A percentile compares a stretch with the other conserved stretches of the same genome.
These are phyloP conservation scores for Rhizopus sp. DNA, from an alignment of 371 early-diverging fungal genomes.

Conservation along the genomic window DNA sequence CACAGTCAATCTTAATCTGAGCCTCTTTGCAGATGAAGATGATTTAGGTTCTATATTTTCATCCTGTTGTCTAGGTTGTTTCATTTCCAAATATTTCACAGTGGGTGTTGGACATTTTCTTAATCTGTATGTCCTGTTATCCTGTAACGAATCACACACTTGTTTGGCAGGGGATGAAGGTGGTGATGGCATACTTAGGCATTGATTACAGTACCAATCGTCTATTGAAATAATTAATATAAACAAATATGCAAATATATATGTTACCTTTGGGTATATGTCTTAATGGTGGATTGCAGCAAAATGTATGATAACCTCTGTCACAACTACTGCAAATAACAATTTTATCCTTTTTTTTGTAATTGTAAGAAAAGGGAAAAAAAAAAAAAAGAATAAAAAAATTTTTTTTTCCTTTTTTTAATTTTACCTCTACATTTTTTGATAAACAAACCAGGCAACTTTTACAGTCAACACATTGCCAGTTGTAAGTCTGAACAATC, in stretches of 20 bases:
- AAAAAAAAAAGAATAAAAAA: slow-evolving; percentile 1
- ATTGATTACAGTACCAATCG: slow-evolving; percentile 43
- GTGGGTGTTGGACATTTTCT: slow-evolving; percentile 22
- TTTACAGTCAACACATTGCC: slow-evolving; percentile 51
- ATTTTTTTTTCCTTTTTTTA: slow-evolving; percentile 4
- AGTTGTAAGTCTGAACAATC: slow-evolving; percentile 42
- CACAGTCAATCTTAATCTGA: slow-evolving; percentile 22
- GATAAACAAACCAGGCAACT: slow-evolving; percentile 40
- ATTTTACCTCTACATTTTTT: slow-evolving; percentile 44
- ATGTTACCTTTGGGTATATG: slow-evolving; percentile 40
- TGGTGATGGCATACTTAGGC: slow-evolving; percentile 37
- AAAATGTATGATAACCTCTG: slow-evolving; percentile 39
- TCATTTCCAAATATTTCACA: slow-evolving; percentile 18
- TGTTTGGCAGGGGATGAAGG: neutral
- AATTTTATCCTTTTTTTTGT: slow-evolving; percentile 27
- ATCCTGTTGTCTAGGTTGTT: slow-evolving; percentile 5
- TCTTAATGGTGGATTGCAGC: slow-evolving; percentile 32
- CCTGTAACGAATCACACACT: slow-evolving; percentile 3
- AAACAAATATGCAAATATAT: neutral
- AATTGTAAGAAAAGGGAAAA: slow-evolving; percentile 9
- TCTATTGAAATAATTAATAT: slow-evolving; percentile 15
- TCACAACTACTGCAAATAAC: slow-evolving; percentile 42
- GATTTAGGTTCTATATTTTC: neutral
- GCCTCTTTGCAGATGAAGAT: neutral
- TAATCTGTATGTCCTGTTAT: slow-evolving; percentile 13